Conservation (phyloP, 1,139 yeast genomes). For the Blastobotrys serpentis region DNA sequence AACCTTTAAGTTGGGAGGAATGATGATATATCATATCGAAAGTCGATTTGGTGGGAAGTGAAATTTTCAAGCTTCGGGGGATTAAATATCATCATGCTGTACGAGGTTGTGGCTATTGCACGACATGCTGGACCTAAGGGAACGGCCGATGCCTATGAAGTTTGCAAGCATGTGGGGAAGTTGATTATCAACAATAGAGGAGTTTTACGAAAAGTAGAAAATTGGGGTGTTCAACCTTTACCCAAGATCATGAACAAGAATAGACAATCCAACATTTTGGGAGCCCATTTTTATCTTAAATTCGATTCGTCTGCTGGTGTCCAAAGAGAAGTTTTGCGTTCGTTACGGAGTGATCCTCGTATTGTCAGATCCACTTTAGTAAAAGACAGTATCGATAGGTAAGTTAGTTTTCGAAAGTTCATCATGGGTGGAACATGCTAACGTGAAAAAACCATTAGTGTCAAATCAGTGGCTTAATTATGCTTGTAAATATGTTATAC, state of each 20-base stretch:
- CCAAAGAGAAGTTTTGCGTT: conserved; percentile 79
- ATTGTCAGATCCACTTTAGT: conserved; percentile 75
- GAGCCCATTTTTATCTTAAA: conserved; percentile 79
- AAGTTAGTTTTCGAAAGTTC: too few relatives aligned
- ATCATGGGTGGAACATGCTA: too few relatives aligned
- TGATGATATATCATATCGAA: background rate
- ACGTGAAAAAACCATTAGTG: too few relatives aligned
- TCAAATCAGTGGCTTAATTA: conserved; percentile 5
- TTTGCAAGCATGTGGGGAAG: conserved; percentile 79
- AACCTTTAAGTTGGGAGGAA: background rate
- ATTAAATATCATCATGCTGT: conserved; percentile 54
- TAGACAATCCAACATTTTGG: conserved; percentile 88
- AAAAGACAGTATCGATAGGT: conserved; percentile 59
- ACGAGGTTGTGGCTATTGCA: conserved; percentile 87
- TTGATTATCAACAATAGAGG: conserved; percentile 87
- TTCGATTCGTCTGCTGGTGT: conserved; percentile 86
- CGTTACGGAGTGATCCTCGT: conserved; percentile 85
- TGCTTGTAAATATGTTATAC: background rate
- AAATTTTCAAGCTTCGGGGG: background rate
- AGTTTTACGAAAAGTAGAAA: conserved; percentile 75
- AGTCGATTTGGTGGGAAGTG: background rate
- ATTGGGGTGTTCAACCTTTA: conserved; percentile 73
- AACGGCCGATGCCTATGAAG: conserved; percentile 44
- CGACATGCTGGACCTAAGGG: conserved; percentile 45
- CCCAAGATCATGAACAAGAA: conserved; percentile 83